Evolutionary conservation across 1,284 basidiomycete genomes (phyloP), one percentile per base, ranked within the genome.

Genomic region (Puccinia polysora): DNA sequence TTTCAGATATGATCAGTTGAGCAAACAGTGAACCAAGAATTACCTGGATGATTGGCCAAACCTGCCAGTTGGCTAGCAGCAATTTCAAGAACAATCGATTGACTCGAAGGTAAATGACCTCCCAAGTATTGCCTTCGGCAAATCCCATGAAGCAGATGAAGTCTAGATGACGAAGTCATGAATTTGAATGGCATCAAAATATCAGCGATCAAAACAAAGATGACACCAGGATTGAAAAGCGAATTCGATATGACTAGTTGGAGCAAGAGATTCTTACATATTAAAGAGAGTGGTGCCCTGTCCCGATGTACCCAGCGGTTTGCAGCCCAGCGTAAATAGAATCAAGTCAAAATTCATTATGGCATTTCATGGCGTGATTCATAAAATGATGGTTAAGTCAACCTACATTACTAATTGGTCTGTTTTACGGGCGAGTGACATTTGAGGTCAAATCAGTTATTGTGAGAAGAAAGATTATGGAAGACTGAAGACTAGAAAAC

Each of bases 21-120:
- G 32, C 28, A 38, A 23, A n/a, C 18, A 43, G 18, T 2, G 50
- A 34, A 50, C 2, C 20, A 14, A 25, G 53, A 43, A 38, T 65
- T 36, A 67, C 65, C 65, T 67, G 65, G n/a, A 67, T 67, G 20
- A 67, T 56, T 5, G 65, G 65, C 65, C 65, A 67, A 8, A 67
- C 53, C 23, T 67, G 65, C 65, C 65, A 67, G 40, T 67, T 67
- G 6, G 53, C 65, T 14, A 67, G 32, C 20, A 67, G 38, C 3
- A 67, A 52, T 32, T 67, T 67, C 32, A 38, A 67, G 43, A 67
- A 58, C 52, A 67, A n/a, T 15, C 52, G 65, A 53, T 67, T 20
- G 65, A 67, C 25, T 28, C 65, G 32, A 43, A 28, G 38, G n/a
- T 56, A 40, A 28, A 67, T 43, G 3, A 45, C 38, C 34, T 45